phyloP scores from a whole-genome alignment of 1,284 basidiomycete species.

The Cerioporus squamosus region DNA sequence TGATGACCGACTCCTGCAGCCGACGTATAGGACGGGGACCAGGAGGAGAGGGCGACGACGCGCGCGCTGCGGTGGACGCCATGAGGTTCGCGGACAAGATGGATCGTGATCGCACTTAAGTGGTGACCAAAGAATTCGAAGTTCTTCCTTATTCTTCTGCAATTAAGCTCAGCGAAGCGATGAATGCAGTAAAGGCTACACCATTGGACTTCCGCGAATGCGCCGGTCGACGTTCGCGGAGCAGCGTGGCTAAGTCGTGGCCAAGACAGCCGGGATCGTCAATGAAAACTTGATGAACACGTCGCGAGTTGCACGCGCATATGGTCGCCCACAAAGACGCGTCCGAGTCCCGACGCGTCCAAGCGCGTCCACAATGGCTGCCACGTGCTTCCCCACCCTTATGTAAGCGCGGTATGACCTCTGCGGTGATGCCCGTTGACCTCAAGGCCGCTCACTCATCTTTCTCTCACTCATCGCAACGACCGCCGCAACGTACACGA shows the following conservation, averaged over 20 bases:
- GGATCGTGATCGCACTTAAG: conserved; percentile 1
- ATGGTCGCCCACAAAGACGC: background rate
- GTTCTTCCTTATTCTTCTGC: too few relatives aligned
- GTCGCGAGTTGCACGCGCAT: too few relatives aligned
- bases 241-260: too few relatives aligned
- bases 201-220: background rate
- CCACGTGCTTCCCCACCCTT: conserved; percentile 13
- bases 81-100: conserved; percentile 7
- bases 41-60: conserved; percentile 18
- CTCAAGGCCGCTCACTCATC: conserved; percentile 12
- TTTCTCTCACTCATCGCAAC: conserved; percentile 16
- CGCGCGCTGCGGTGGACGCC: conserved; percentile 5
- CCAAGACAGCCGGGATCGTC: too few relatives aligned
- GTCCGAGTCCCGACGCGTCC: background rate
- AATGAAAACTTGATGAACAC: too few relatives aligned
- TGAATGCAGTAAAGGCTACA: background rate
- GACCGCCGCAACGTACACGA: background rate
- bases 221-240: background rate
- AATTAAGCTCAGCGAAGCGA: conserved; percentile 6
- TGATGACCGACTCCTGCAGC: conserved; percentile 76
- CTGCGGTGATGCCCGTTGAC: conserved; percentile 14
- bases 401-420: conserved; percentile 13
- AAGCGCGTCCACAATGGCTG: conserved; percentile 3
- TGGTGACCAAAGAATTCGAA: background rate
- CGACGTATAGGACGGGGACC: conserved; percentile 65